Evolutionary conservation across 257 asterid genomes (phyloP).

Genomic region (Oldenlandia corymbosa): DNA sequence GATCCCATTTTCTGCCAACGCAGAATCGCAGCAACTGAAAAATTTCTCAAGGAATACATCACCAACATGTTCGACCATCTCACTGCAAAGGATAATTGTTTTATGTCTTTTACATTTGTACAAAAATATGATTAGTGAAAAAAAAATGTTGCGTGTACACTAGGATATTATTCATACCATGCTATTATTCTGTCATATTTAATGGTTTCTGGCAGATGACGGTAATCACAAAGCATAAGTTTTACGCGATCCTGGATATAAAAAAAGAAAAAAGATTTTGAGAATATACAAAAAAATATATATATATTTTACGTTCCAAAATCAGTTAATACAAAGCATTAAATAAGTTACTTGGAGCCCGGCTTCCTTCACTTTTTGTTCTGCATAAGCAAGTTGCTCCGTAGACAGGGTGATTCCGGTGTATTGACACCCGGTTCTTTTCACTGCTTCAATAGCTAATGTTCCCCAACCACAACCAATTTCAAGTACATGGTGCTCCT

Average conservation of each 20-base stretch:
- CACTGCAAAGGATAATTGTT: conserved; percentile 41
- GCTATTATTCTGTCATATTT: conserved; percentile 83
- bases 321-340: no score
- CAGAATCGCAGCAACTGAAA: conserved; percentile 61
- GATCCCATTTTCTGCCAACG: conserved; percentile 61
- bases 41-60: conserved; percentile 79
- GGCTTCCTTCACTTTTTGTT: conserved; percentile 60
- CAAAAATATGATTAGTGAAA: no score
- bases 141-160: no score
- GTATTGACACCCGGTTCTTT: conserved; percentile 73
- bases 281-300: no score
- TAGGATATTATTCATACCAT: conserved; percentile 37
- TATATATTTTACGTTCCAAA: no score
- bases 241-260: conserved; percentile 49
- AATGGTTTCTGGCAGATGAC: conserved; percentile 49
- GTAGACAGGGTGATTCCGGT: conserved; percentile 88
- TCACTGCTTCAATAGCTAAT: conserved; percentile 75
- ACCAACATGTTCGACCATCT: conserved; percentile 94
- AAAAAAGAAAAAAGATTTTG: no score
- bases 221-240: conserved; percentile 70
- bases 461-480: conserved; percentile 98
- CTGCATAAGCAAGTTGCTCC: conserved; percentile 67
- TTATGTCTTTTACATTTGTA: neutral
- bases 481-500: conserved; percentile 71
- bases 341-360: conserved; percentile 90